Evolutionary conservation across 441 rosid genomes (phyloP), one percentile per base, ranked within the genome.

Genomic region (Syzygium malaccense): DNA sequence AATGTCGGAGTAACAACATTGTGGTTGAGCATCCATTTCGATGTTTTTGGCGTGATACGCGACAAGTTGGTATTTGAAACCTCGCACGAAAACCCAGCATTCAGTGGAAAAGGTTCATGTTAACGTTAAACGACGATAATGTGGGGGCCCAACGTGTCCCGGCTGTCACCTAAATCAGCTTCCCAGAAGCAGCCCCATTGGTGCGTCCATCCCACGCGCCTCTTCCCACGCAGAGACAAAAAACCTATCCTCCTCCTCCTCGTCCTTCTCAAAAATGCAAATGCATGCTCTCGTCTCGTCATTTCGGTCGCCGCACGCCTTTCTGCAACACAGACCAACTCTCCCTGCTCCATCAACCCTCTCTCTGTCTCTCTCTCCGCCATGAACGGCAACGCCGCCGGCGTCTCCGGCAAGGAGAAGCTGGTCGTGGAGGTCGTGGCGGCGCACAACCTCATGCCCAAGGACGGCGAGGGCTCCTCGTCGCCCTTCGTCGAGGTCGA

Each of bases 381-480:
- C 89, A 71, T 71, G 88, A 49, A 64, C 53, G 37, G 87, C 64
- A 60, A 60, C 37, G 79, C 88, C 86, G 6, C 55, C 45, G 5
- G 30, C 45, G 32, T 87, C 18, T 37, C 89, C 84, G 87, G 93
- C 37, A 93, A 93, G 86, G 95, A 95, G 89, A 95, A 94, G 93
- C 92, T 96, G 49, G 95, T 95, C 68, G 97, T 94, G 90, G 97
- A 95, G 90, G 93, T 94, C 54, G 91, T 93, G 30, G 95, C 92
- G 3, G 97, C 98, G 0, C 95, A 93, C 91, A 95, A 94, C 93
- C 90, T 96, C 57, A 96, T 96, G 95, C 96, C 98, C 7, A 96
- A 96, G 91, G 98, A 96, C 54, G 97, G 96, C 2, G 95, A 96
- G 91, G 95, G 98, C 4, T 94, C 97, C 1, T 93, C 97, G 1